Conservation (phyloP, 1,284 basidiomycete genomes). For the Naganishia albida region DNA sequence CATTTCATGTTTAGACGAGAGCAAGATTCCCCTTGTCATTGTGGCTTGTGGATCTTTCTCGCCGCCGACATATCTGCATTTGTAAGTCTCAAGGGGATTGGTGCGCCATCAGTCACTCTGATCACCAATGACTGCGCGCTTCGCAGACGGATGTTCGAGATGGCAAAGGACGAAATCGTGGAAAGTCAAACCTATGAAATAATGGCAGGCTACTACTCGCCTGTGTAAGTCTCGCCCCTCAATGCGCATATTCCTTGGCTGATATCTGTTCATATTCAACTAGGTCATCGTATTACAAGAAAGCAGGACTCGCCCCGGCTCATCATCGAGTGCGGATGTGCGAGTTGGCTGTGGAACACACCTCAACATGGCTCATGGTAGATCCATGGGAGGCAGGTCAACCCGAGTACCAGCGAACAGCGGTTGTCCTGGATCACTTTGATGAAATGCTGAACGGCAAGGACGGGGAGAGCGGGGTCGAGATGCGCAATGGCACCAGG, state of each 20-base stretch:
- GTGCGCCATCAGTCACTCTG: not conserved
- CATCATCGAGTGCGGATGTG: slow-evolving; percentile 84
- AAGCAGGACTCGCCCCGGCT: slow-evolving; percentile 78
- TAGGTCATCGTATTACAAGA: slow-evolving; percentile 83
- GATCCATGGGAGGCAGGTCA: slow-evolving; percentile 97
- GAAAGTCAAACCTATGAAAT: slow-evolving; percentile 93
- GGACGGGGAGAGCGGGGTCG: slow-evolving; percentile 59
- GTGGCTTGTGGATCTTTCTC: slow-evolving; percentile 62
- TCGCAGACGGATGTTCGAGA: slow-evolving; percentile 94
- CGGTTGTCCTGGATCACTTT: slow-evolving; percentile 93
- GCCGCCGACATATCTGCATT: slow-evolving; percentile 60
- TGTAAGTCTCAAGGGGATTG: slow-evolving; percentile 40
- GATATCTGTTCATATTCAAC: not conserved
- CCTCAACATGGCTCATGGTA: slow-evolving; percentile 68
- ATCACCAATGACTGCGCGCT: not conserved
- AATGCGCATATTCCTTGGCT: not conserved
- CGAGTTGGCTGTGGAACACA: slow-evolving; percentile 74
- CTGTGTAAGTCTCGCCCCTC: slow-evolving; percentile 60
- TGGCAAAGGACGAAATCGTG: slow-evolving; percentile 92
- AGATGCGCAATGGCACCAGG: slow-evolving; percentile 49
- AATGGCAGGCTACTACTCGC: slow-evolving; percentile 89
- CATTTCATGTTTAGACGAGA: slow-evolving; percentile 47
- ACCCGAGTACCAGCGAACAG: slow-evolving; percentile 85
- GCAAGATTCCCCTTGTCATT: slow-evolving; percentile 56
- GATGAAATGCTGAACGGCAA: slow-evolving; percentile 84